phyloP scores from a whole-genome alignment of 2,329 filamentous ascomycete genomes.

The Huntiella decipiens region DNA sequence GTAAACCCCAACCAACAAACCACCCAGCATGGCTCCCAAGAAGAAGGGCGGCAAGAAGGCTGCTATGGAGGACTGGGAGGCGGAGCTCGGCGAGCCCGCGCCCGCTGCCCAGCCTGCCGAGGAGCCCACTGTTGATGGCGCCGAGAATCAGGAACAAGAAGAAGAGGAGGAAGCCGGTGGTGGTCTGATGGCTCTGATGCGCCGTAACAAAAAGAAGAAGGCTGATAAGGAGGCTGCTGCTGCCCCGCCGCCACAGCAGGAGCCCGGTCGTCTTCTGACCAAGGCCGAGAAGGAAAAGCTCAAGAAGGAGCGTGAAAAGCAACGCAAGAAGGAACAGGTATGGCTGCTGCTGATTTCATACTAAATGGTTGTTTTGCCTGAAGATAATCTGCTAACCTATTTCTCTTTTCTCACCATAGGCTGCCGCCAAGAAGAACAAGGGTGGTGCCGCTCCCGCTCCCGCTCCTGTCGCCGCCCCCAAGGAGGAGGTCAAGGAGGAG shows the following conservation, averaged over 20 bases:
- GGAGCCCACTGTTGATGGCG: constrained; percentile 26
- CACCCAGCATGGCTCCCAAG: constrained; percentile 61
- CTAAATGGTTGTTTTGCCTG: not conserved
- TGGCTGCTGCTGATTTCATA: constrained; percentile 2
- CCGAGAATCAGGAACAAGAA: constrained; percentile 31
- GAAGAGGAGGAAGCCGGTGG: constrained; percentile 36
- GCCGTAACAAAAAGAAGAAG: constrained; percentile 68
- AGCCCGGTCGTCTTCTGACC: constrained; percentile 56
- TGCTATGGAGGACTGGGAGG: constrained; percentile 82
- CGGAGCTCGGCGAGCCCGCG: constrained; percentile 65
- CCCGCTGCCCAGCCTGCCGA: constrained; percentile 21
- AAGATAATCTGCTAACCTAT: not conserved
- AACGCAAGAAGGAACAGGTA: constrained; percentile 94
- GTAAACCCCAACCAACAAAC: not conserved
- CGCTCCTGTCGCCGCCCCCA: constrained; percentile 15
- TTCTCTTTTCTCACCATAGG: not conserved
- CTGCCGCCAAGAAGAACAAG: constrained; percentile 63
- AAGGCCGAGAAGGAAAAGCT: constrained; percentile 98
- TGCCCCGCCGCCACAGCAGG: constrained; percentile 45
- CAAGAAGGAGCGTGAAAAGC: constrained; percentile 97
- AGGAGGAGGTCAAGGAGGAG: constrained; percentile 28
- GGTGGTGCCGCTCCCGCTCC: constrained; percentile 3
- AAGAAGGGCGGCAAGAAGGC: constrained; percentile 78
- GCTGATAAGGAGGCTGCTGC: constrained; percentile 56
- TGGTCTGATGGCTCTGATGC: constrained; percentile 60